Percentiles rank a stretch among this genome's conserved stretches.
Conservation (phyloP, 2,329 filamentous ascomycete genomes). For the Fusarium sp. region DNA sequence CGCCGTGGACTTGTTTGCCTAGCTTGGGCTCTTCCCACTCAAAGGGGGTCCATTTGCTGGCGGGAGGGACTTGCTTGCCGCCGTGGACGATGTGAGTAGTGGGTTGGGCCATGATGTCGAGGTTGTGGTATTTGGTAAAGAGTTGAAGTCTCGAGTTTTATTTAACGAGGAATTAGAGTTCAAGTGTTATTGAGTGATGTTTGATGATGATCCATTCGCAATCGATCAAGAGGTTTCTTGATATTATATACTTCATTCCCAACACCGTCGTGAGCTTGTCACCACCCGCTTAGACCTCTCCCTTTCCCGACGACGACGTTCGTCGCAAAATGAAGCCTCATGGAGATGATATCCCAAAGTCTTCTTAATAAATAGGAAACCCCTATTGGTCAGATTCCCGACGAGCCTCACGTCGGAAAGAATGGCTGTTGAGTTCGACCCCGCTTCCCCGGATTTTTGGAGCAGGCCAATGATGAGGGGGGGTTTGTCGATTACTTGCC, state of each 20-base stretch:
- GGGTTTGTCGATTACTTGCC: not conserved
- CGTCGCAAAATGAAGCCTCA: not conserved
- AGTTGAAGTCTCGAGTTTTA: not conserved
- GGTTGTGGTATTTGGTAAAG: not conserved
- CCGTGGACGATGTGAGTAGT: conserved; percentile 7
- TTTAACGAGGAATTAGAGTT: not conserved
- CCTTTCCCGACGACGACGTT: not conserved
- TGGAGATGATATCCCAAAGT: not conserved
- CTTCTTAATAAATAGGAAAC: not conserved
- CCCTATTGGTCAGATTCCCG: not conserved
- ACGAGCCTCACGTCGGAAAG: not conserved
- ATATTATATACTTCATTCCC: conserved; percentile 1
- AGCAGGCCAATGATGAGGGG: not conserved
- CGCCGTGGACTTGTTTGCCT: conserved; percentile 4
- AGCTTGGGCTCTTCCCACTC: conserved; percentile 16
- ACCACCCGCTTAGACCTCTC: not conserved
- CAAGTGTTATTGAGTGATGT: not conserved
- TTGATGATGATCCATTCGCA: not conserved
- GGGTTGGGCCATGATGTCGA: conserved; percentile 4
- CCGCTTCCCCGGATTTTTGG: not conserved
- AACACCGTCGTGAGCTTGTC: not conserved
- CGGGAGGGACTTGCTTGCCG: conserved; percentile 8
- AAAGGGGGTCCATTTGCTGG: conserved; percentile 7
- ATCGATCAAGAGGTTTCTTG: not conserved
- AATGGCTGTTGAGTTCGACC: not conserved